Evolutionary conservation across 2,329 filamentous ascomycete species (phyloP).

Genomic region (Mariannaea elegans): DNA sequence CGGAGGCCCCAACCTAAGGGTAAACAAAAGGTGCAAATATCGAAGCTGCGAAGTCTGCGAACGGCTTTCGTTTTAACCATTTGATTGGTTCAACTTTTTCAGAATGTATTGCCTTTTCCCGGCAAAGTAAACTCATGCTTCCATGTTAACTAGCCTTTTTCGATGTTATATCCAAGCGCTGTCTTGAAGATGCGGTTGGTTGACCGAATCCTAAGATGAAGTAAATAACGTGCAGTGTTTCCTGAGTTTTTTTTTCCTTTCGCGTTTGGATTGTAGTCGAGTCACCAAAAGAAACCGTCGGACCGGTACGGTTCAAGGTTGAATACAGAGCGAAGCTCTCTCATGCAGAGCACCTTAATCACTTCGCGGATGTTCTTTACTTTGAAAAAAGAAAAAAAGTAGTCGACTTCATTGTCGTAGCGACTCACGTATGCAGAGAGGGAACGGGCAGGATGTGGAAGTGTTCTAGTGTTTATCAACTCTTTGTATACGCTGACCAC

Average conservation of each 20-base stretch:
- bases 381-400: background rate
- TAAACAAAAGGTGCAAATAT: too few species aligned
- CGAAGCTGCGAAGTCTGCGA: too few species aligned
- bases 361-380: background rate
- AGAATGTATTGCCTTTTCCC: background rate
- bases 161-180: background rate
- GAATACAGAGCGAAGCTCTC: background rate
- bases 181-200: background rate
- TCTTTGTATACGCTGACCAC: background rate
- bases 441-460: background rate
- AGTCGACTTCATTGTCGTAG: background rate
- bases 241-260: background rate
- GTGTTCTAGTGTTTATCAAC: background rate
- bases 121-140: background rate
- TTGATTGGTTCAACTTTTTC: background rate
- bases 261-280: background rate
- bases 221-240: too few species aligned
- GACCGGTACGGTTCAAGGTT: background rate
- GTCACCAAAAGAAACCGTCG: background rate
- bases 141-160: background rate
- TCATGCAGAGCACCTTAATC: background rate
- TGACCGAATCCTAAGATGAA: background rate
- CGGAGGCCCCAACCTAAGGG: too few species aligned
- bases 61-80: background rate
- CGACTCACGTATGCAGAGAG: background rate